Evolutionary conservation across 371 early-diverging fungal genomes (phyloP).

Genomic region (Mortierella sp.): DNA sequence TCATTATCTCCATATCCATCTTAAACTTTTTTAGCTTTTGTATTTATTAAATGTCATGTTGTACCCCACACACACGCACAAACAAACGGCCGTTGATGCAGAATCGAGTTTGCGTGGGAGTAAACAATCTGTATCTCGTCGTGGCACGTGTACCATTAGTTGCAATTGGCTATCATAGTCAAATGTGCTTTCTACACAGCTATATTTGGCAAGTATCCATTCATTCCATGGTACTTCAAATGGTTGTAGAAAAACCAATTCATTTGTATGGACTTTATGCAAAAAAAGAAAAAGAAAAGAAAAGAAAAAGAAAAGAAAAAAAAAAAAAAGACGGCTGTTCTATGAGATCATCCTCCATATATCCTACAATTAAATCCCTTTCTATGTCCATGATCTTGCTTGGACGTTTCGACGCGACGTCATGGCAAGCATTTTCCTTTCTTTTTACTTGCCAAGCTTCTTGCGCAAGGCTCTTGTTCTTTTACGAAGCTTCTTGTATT

Average conservation of each 20-base stretch:
- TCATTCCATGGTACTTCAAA: too few relatives aligned
- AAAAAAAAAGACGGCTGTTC: too few relatives aligned
- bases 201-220: too few relatives aligned
- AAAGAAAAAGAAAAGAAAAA: too few relatives aligned
- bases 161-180: too few relatives aligned
- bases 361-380: background rate
- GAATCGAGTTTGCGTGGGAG: background rate
- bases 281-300: too few relatives aligned
- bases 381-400: background rate
- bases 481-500: constrained; percentile 86
- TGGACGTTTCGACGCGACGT: background rate
- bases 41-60: background rate
- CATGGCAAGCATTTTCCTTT: background rate
- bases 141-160: background rate
- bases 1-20: background rate
- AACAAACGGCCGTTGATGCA: background rate
- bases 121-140: background rate
- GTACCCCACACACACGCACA: background rate
- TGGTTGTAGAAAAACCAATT: too few relatives aligned
- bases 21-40: too few relatives aligned
- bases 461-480: constrained; percentile 83
- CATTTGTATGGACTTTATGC: too few relatives aligned
- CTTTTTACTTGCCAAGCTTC: constrained; percentile 78
- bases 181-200: too few relatives aligned
- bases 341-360: too few relatives aligned